A percentile compares a stretch with the other conserved stretches of the same genome.
These are phyloP conservation scores for Corylus heterophylla DNA, from an alignment of 306 rosid species.

Conservation along the genomic window DNA sequence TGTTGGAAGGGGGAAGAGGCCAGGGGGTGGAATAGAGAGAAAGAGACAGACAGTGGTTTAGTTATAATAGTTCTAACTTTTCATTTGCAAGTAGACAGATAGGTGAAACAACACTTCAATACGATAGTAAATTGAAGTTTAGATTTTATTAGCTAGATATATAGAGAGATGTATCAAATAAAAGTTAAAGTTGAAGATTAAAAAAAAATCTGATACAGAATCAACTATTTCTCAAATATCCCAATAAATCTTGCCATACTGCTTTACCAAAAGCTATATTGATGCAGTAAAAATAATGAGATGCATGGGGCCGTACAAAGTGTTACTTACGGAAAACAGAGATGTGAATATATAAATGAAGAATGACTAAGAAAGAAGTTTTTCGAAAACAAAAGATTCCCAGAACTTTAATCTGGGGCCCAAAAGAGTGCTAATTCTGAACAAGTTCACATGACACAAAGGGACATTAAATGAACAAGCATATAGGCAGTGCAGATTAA, in stretches of 20 bases:
- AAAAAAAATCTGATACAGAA: neutral
- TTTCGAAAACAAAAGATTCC: neutral
- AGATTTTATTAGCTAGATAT: neutral
- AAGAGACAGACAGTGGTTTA: neutral
- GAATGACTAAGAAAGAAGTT: neutral
- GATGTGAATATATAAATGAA: neutral
- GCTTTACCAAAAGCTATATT: neutral
- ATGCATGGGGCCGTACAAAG: neutral
- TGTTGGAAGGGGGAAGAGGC: neutral
- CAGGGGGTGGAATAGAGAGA: neutral
- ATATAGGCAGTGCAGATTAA: neutral
- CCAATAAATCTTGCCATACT: neutral
- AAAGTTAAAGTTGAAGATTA: neutral
- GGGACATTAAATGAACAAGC: neutral
- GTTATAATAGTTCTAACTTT: neutral
- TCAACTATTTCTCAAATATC: neutral
- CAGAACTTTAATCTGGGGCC: neutral
- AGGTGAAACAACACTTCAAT: neutral
- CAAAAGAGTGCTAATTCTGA: neutral
- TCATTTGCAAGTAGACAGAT: conserved; percentile 8
- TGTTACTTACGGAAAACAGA: neutral
- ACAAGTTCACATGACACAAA: neutral
- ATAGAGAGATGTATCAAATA: neutral
- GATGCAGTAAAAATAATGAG: neutral
- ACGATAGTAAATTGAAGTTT: neutral